Percentiles rank a stretch among this genome's conserved stretches.
phyloP scores from a whole-genome alignment of 768 basidiomycete species.

The Pulveroboletus frians region DNA sequence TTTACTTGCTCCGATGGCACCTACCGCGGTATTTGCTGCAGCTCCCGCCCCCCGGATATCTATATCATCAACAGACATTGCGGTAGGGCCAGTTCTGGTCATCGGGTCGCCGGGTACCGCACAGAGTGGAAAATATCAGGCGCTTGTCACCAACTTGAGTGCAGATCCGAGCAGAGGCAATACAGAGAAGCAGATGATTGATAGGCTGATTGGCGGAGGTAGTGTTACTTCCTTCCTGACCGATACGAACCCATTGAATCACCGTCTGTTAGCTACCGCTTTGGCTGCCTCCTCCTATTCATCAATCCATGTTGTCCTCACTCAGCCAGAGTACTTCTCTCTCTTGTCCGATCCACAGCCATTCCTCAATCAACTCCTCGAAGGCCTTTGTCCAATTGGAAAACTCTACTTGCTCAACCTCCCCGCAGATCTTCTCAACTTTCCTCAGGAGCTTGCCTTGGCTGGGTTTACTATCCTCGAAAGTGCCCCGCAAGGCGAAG shows the following conservation, averaged over 20 bases:
- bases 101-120: constrained; percentile 79
- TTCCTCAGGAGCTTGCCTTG: constrained; percentile 57
- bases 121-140: constrained; percentile 74
- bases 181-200: constrained; percentile 78
- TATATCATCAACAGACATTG: constrained; percentile 18
- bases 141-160: constrained; percentile 57
- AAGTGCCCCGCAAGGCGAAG: constrained; percentile 29
- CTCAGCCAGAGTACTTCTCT: constrained; percentile 54
- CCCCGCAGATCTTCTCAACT: constrained; percentile 35
- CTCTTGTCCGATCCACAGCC: constrained; percentile 48
- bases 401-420: constrained; percentile 63
- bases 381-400: constrained; percentile 60
- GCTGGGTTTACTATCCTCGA: constrained; percentile 62
- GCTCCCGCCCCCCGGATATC: constrained; percentile 12
- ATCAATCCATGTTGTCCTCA: constrained; percentile 64
- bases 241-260: neutral
- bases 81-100: constrained; percentile 52
- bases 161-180: constrained; percentile 32
- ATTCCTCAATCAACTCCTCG: constrained; percentile 57
- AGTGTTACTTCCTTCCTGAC: constrained; percentile 4
- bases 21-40: constrained; percentile 46
- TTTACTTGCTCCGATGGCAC: constrained; percentile 44
- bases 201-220: constrained; percentile 81
- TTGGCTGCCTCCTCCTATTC: constrained; percentile 53
- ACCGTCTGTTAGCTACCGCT: constrained; percentile 44